These are phyloP conservation scores for Ophioceras dolichostomum DNA, from an alignment of 2,329 filamentous ascomycete species.

Conservation along the genomic window DNA sequence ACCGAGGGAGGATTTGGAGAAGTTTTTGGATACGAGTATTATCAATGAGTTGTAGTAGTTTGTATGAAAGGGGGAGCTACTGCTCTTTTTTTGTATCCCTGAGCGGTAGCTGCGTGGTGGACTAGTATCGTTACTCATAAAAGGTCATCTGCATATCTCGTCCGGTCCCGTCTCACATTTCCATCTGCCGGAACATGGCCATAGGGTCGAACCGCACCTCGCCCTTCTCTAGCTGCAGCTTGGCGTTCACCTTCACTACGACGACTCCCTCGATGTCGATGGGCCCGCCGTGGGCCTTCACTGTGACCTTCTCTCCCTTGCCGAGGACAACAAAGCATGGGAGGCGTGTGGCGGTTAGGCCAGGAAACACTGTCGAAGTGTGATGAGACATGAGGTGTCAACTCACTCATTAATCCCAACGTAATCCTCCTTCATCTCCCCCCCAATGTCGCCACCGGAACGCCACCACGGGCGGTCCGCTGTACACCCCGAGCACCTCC, in stretches of 20 bases:
- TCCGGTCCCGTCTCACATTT: too few species aligned
- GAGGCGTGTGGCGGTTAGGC: fast-evolving
- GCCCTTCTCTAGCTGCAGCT: conserved; percentile 42
- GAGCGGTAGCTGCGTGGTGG: too few species aligned
- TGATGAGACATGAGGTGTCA: too few species aligned
- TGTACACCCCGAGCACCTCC: conserved; percentile 58
- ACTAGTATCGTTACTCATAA: too few species aligned
- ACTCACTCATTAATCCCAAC: conserved; percentile 25
- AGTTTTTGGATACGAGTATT: conserved; percentile 11
- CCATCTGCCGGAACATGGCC: conserved; percentile 56
- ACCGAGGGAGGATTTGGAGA: conserved; percentile 9
- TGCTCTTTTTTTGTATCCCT: too few species aligned
- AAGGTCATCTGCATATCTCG: too few species aligned
- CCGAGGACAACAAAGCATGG: conserved; percentile 18
- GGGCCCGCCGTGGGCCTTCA: conserved; percentile 44
- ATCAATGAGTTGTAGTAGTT: conserved; percentile 6
- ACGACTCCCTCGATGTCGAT: conserved; percentile 55
- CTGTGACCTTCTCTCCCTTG: conserved; percentile 48
- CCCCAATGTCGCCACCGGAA: conserved; percentile 62
- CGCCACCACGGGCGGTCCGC: conserved; percentile 46
- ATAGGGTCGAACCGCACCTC: conserved; percentile 56
- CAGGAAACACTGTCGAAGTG: too few species aligned
- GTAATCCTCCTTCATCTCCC: conserved; percentile 58
- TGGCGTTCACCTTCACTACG: conserved; percentile 48
- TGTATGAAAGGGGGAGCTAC: too few species aligned